Base-by-base conservation (phyloP, 805 yeast genomes). In the Scheffersomyces spartinae region DNA sequence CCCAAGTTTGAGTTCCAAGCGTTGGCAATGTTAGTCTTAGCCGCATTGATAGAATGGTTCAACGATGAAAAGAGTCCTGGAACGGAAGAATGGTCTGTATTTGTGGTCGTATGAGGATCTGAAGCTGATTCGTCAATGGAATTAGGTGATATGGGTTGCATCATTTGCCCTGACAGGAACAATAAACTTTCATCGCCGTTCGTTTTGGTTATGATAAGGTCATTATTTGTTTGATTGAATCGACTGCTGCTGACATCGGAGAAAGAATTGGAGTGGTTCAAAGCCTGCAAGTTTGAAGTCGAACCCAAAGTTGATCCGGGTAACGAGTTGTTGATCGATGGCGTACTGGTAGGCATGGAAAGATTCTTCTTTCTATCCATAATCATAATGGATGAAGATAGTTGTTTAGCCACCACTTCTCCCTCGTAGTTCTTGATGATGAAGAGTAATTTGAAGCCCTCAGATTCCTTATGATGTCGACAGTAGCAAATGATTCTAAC, bases 401-500 rank as follows among this genome's bases (percentile, higher is more conserved):
- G 48, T 12, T 72, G 71, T 39, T 75, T 75, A 5, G 86, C 95
- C 10, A 88, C 64, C 4, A 84, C 63, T 13, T 64, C 59, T 13
- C 76, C 79, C 6, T 59, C 44, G 29, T 59, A 45, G 47, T 86
- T 74, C 33, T 71, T 75, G 25, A 88, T 44, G 3, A 79, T 70
- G 34, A 82, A 71, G 23, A 82, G 52, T 20, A 81, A 56, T 42
- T 71, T 73, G 58, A 86, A 88, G 2, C 98, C 98, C 20, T 67
- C 67, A n/a, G 75, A 60, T 34, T 86, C 95, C 36, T 74, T 73
- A 52, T 91, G 98, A 52, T 91, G 98, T 36, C 97, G 72, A 55
- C 97, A 91, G 49, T 91, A 88, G 52, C 98, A 88, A 7, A 88
- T 88, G 21, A 91, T 72, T 51, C 98, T 71, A 13, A 95, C 70